Percentiles rank a stretch among this genome's conserved stretches.
Evolutionary conservation across 2,329 filamentous ascomycete genomes (phyloP).

Genomic region (Cryphonectria parasitica): DNA sequence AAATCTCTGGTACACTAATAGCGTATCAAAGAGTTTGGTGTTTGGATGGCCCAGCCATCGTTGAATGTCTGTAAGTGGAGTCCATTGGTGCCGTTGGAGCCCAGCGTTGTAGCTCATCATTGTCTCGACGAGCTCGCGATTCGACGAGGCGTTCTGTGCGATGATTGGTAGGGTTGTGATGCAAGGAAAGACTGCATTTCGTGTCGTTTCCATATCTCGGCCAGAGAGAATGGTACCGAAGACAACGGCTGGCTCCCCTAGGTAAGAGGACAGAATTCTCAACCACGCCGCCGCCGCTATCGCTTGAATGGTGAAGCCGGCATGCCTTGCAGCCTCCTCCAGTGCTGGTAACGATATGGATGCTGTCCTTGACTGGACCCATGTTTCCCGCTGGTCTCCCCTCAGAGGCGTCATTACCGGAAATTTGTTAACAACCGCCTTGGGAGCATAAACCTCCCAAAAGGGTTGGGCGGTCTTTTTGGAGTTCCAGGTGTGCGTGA

Average conservation of each 20-base stretch:
- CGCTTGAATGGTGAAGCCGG: conserved; percentile 75
- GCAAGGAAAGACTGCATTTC: conserved; percentile 71
- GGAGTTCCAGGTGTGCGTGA: conserved; percentile 40
- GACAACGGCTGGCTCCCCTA: conserved; percentile 72
- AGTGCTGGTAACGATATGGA: conserved; percentile 49
- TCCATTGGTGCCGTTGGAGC: conserved; percentile 72
- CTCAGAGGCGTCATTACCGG: conserved; percentile 72
- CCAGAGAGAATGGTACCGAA: conserved; percentile 85
- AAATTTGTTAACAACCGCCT: conserved; percentile 68
- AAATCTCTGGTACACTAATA: conserved; percentile 80
- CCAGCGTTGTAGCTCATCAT: conserved; percentile 69
- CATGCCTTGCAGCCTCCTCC: conserved; percentile 56
- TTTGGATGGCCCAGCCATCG: conserved; percentile 69
- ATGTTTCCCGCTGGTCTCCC: conserved; percentile 39
- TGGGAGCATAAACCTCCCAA: conserved; percentile 63
- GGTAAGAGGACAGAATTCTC: conserved; percentile 73
- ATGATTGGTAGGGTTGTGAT: conserved; percentile 79
- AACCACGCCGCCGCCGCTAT: conserved; percentile 80
- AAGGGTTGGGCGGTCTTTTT: conserved; percentile 51
- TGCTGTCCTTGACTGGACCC: conserved; percentile 44
- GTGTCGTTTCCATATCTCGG: conserved; percentile 63
- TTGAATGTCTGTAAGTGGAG: conserved; percentile 73
- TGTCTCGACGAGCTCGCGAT: conserved; percentile 58
- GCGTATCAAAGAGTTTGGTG: conserved; percentile 76
- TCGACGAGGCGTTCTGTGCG: conserved; percentile 57